A percentile compares a stretch with the other conserved stretches of the same genome.
phyloP scores from a whole-genome alignment of 371 early-diverging fungal species.

The Mortierella sp. region DNA sequence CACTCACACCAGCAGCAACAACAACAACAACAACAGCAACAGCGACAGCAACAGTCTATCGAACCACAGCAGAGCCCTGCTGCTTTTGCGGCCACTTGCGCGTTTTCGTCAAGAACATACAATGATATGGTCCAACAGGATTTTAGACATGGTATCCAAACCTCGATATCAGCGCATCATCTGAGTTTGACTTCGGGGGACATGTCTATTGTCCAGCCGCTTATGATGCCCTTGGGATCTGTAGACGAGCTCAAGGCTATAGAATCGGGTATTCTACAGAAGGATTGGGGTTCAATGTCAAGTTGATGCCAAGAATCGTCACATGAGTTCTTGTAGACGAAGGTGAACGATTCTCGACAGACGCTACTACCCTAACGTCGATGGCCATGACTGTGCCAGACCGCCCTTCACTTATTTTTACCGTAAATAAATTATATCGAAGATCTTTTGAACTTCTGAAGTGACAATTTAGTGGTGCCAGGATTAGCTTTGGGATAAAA shows the following conservation, averaged over 20 bases:
- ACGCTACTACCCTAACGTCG: background rate
- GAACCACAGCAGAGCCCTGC: background rate
- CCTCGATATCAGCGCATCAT: background rate
- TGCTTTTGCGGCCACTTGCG: background rate
- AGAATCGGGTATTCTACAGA: conserved; percentile 18
- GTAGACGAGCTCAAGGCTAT: conserved; percentile 9
- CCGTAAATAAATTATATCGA: too few relatives aligned
- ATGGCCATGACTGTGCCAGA: too few relatives aligned
- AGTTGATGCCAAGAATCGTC: conserved; percentile 11
- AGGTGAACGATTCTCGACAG: background rate
- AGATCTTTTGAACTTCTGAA: too few relatives aligned
- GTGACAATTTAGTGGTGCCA: too few relatives aligned
- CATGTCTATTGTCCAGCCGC: background rate
- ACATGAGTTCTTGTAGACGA: background rate
- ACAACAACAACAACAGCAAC: conserved; percentile 10
- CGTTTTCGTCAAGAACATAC: background rate
- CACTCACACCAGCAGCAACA: conserved; percentile 4
- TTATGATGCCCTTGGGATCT: background rate
- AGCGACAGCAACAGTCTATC: background rate
- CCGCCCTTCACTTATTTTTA: too few relatives aligned
- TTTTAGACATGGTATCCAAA: background rate
- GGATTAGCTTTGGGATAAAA: too few relatives aligned
- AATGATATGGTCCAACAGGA: background rate
- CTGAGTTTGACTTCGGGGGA: background rate
- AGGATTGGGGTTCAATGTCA: conserved; percentile 23